Conservation (phyloP, 2,329 filamentous ascomycete species). For the Emergomyces pasteurianus region DNA sequence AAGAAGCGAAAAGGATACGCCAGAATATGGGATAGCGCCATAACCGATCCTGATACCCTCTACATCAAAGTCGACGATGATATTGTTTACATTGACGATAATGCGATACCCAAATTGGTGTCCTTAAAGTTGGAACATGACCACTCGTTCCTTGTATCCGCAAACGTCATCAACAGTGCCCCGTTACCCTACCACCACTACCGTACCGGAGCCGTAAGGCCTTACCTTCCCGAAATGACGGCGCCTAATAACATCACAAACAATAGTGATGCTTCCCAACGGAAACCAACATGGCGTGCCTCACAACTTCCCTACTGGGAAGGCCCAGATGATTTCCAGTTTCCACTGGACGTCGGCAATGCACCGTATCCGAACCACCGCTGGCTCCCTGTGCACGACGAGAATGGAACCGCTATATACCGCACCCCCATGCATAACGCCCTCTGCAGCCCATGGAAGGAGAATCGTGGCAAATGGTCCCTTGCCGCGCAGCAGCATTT, state of each 20-base stretch:
- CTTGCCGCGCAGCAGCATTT: conserved; percentile 37
- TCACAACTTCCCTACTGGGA: conserved; percentile 24
- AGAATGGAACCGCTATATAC: conserved; percentile 20
- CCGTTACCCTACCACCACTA: conserved; percentile 43
- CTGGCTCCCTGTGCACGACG: conserved; percentile 36
- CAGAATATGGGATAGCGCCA: conserved; percentile 8
- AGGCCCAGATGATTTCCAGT: conserved; percentile 20
- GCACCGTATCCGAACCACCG: conserved; percentile 31
- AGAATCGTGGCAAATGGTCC: conserved; percentile 38
- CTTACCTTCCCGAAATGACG: conserved; percentile 40
- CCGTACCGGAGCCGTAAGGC: conserved; percentile 40
- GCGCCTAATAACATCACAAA: not conserved
- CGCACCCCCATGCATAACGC: conserved; percentile 37
- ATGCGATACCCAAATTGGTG: conserved; percentile 42
- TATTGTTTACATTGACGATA: conserved; percentile 31
- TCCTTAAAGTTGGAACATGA: conserved; percentile 42
- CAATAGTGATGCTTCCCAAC: conserved; percentile 9
- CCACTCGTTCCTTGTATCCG: conserved; percentile 41
- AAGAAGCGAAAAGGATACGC: conserved; percentile 1
- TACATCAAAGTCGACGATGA: conserved; percentile 36
- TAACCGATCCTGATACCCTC: conserved; percentile 18
- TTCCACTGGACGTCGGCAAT: conserved; percentile 17
- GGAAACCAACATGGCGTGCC: conserved; percentile 20
- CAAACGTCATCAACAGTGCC: conserved; percentile 47
- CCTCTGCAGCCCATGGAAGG: conserved; percentile 35